Percentiles rank a stretch among this genome's conserved stretches.
phyloP scores from a whole-genome alignment of 768 basidiomycete genomes.

The Suillus americanus region DNA sequence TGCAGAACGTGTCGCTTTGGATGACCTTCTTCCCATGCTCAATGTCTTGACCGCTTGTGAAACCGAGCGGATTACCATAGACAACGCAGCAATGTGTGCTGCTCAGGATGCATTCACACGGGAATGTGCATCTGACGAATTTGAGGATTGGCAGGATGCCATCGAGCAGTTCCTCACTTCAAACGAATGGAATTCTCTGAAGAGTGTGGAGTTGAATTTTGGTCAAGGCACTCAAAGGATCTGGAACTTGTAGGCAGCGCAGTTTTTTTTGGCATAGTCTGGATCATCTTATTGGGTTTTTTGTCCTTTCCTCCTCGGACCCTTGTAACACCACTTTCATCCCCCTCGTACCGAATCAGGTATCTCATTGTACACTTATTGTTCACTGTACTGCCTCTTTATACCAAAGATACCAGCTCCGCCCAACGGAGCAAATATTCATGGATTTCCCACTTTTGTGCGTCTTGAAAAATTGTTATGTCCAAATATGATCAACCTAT shows the following conservation, averaged over 20 bases:
- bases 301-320: background rate
- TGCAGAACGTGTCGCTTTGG: slow-evolving; percentile 24
- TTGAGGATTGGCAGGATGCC: slow-evolving; percentile 26
- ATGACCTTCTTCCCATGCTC: slow-evolving; percentile 24
- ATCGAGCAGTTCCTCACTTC: slow-evolving; percentile 21
- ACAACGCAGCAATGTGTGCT: background rate
- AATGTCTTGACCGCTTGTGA: slow-evolving; percentile 15
- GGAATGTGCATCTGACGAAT: slow-evolving; percentile 32
- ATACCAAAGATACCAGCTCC: background rate
- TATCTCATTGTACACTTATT: slow-evolving; percentile 2
- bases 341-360: background rate
- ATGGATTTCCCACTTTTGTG: background rate
- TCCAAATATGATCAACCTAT: background rate
- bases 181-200: slow-evolving; percentile 18
- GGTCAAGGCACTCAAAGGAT: slow-evolving; percentile 15
- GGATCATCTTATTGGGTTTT: background rate
- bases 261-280: background rate
- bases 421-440: background rate
- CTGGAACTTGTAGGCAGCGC: slow-evolving; percentile 20
- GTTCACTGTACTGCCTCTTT: slow-evolving; percentile 1
- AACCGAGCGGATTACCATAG: slow-evolving; percentile 23
- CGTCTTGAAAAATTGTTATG: background rate
- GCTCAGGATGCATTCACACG: slow-evolving; percentile 24
- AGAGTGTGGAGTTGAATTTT: slow-evolving; percentile 19
- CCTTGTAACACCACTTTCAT: background rate